Conservation (phyloP, 129 eudicot species). For the Dittrichia graveolens region DNA sequence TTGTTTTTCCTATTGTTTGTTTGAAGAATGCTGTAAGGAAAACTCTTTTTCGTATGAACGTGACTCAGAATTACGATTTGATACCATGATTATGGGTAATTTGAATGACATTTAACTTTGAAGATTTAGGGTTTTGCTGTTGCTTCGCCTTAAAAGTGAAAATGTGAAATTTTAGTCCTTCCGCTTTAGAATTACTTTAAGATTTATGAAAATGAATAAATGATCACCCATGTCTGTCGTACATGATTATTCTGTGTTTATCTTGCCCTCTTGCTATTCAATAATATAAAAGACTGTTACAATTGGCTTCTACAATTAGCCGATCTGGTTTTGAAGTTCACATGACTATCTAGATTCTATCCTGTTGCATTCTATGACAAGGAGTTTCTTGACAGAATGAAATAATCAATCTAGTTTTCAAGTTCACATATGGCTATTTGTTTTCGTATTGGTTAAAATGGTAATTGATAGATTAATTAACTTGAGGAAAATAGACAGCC, state of each 20-base stretch:
- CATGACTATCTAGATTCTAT: constrained; percentile 8
- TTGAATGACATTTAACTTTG: neutral
- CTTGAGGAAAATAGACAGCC: neutral
- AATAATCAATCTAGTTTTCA: neutral
- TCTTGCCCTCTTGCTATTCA: neutral
- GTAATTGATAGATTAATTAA: neutral
- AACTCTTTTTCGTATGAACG: constrained; percentile 16
- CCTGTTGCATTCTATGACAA: neutral
- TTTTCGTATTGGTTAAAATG: neutral
- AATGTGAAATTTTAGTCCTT: neutral
- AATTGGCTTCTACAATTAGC: constrained; percentile 14
- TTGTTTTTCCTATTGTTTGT: neutral
- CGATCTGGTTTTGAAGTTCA: constrained; percentile 8
- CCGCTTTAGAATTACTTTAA: neutral
- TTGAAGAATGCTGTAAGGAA: constrained; percentile 3
- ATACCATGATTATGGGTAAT: constrained; percentile 9
- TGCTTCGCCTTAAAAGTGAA: constrained; percentile 5
- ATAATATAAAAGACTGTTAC: neutral
- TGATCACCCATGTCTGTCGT: neutral
- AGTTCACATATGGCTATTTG: neutral
- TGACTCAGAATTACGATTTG: constrained; percentile 16
- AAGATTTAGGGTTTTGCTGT: constrained; percentile 28
- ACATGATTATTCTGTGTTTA: constrained; percentile 5
- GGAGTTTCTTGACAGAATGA: neutral
- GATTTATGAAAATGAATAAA: neutral